These are phyloP conservation scores for Lodderomyces theae DNA, from an alignment of 1,139 yeast species.

Conservation along the genomic window DNA sequence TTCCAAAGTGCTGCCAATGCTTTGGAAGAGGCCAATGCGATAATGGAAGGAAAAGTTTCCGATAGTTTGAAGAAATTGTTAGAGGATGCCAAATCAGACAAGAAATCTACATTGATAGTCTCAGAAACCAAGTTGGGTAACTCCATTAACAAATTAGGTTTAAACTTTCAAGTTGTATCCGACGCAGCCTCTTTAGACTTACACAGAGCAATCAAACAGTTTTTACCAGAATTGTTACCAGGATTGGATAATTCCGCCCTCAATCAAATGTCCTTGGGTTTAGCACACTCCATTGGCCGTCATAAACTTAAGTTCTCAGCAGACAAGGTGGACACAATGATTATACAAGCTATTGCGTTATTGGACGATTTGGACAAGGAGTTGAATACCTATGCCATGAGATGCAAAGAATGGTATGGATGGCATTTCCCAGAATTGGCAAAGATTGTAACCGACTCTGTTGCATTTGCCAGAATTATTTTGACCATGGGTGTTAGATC, in stretches of 20 bases:
- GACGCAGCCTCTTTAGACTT: conserved; percentile 94
- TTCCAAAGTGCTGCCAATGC: conserved; percentile 95
- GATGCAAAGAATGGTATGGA: conserved; percentile 99
- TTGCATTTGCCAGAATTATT: conserved; percentile 89
- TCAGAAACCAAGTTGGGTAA: conserved; percentile 95
- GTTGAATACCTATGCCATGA: conserved; percentile 96
- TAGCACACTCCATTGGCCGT: conserved; percentile 97
- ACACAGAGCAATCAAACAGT: conserved; percentile 92
- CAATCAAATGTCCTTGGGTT: conserved; percentile 93
- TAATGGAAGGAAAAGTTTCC: conserved; percentile 91
- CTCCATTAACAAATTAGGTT: conserved; percentile 90
- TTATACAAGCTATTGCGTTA: conserved; percentile 96
- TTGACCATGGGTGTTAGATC: conserved; percentile 94
- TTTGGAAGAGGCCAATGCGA: conserved; percentile 88
- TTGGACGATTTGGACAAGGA: conserved; percentile 97
- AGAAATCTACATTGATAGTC: conserved; percentile 86
- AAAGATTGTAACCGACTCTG: conserved; percentile 90
- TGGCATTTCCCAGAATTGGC: conserved; percentile 99
- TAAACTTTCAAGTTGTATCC: conserved; percentile 83
- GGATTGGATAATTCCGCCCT: conserved; percentile 84
- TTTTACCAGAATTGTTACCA: conserved; percentile 89
- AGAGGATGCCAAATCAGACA: conserved; percentile 80
- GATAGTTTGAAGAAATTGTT: conserved; percentile 75
- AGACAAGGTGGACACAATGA: conserved; percentile 97
- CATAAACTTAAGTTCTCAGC: conserved; percentile 96